These are phyloP conservation scores for Pilaira anomala DNA, from an alignment of 192 early-diverging fungal genomes.

Conservation along the genomic window DNA sequence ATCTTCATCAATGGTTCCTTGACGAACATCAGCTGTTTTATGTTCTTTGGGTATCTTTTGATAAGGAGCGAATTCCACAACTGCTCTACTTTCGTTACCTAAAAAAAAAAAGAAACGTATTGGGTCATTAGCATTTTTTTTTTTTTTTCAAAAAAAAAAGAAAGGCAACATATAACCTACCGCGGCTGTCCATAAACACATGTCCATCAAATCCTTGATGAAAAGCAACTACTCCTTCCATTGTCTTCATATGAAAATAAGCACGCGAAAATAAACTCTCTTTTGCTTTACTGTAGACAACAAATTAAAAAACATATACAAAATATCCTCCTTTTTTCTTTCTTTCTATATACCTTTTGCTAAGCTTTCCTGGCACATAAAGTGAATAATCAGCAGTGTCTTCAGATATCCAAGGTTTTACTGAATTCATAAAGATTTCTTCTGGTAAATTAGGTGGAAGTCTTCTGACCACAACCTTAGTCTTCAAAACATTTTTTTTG, in stretches of 20 bases:
- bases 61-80: slow-evolving; percentile 80
- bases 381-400: slow-evolving; percentile 45
- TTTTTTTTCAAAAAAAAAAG: slow-evolving; percentile 1
- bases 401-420: slow-evolving; percentile 54
- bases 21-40: slow-evolving; percentile 60
- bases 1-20: slow-evolving; percentile 80
- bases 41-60: slow-evolving; percentile 68
- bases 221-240: slow-evolving; percentile 69
- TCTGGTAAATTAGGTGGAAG: slow-evolving; percentile 77
- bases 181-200: slow-evolving; percentile 64
- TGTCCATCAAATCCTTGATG: slow-evolving; percentile 75
- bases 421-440: slow-evolving; percentile 58
- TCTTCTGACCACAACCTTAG: slow-evolving; percentile 74
- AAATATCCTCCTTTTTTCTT: not conserved
- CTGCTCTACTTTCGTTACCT: slow-evolving; percentile 69
- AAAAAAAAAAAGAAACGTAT: not conserved
- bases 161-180: slow-evolving; percentile 31
- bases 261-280: slow-evolving; percentile 66
- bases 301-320: not conserved
- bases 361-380: slow-evolving; percentile 70
- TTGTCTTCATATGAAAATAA: slow-evolving; percentile 70
- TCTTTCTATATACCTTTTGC: slow-evolving; percentile 56
- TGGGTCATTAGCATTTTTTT: not conserved
- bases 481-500: slow-evolving; percentile 40
- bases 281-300: slow-evolving; percentile 62